phyloP scores from a whole-genome alignment of 805 yeast genomes.

The Starmerella bombi region DNA sequence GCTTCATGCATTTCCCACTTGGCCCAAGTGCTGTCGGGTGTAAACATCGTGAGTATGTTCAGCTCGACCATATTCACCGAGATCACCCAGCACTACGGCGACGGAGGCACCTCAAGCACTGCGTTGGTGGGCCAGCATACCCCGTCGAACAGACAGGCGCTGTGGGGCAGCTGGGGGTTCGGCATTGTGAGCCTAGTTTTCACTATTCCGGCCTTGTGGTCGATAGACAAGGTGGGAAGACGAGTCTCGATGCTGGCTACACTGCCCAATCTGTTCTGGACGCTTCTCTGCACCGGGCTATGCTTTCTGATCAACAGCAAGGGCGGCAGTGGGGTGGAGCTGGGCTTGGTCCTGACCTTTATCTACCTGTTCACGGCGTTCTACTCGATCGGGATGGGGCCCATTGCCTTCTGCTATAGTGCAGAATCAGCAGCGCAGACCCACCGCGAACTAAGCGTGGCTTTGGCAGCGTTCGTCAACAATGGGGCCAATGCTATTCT shows the following conservation, averaged over 20 bases:
- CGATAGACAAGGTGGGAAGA: slow-evolving; percentile 69
- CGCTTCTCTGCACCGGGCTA: slow-evolving; percentile 39
- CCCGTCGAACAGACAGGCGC: slow-evolving; percentile 37
- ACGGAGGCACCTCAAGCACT: slow-evolving; percentile 4
- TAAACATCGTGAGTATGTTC: slow-evolving; percentile 77
- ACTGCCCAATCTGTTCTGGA: slow-evolving; percentile 46
- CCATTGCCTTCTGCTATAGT: slow-evolving; percentile 73
- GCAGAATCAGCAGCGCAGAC: slow-evolving; percentile 43
- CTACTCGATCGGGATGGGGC: slow-evolving; percentile 79
- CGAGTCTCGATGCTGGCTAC: slow-evolving; percentile 45
- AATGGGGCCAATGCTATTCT: slow-evolving; percentile 46
- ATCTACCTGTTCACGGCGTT: slow-evolving; percentile 59
- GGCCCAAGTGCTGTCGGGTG: slow-evolving; percentile 86
- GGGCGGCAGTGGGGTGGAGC: slow-evolving; percentile 29
- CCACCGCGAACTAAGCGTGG: slow-evolving; percentile 22
- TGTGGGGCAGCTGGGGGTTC: slow-evolving; percentile 75
- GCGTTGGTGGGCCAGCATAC: slow-evolving; percentile 12
- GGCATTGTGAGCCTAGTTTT: slow-evolving; percentile 70
- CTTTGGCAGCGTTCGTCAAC: slow-evolving; percentile 32
- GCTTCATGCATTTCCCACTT: slow-evolving; percentile 77
- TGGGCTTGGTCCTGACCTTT: slow-evolving; percentile 59
- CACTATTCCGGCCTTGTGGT: slow-evolving; percentile 70
- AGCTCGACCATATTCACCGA: slow-evolving; percentile 62
- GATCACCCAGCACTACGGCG: slow-evolving; percentile 27
- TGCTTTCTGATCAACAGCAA: slow-evolving; percentile 54